Evolutionary conservation across 768 basidiomycete species (phyloP).

Genomic region (Boletellus sp.): DNA sequence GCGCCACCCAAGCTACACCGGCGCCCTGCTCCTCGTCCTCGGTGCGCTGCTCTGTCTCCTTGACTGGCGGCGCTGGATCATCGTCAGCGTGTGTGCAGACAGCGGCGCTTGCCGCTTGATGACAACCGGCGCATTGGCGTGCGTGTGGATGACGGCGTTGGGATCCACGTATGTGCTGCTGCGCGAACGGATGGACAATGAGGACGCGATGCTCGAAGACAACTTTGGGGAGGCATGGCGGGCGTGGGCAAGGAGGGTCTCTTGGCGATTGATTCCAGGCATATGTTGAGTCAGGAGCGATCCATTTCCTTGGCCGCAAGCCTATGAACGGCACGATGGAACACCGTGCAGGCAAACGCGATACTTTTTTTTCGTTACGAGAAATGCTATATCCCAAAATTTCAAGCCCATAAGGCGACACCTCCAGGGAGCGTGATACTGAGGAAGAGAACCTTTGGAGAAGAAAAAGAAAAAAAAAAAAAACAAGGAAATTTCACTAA

Average conservation of each 20-base stretch:
- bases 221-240: constrained; percentile 28
- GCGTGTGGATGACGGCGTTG: not conserved
- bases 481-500: constrained; percentile 14
- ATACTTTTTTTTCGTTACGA: too few relatives aligned
- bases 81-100: not conserved
- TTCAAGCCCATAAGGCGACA: too few relatives aligned
- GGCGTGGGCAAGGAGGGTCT: constrained; percentile 21
- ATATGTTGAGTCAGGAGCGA: constrained; percentile 11
- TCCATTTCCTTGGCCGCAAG: too few relatives aligned
- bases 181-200: constrained; percentile 21
- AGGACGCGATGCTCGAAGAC: constrained; percentile 29
- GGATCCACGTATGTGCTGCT: rapidly evolving
- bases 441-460: not conserved
- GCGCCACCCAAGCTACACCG: constrained; percentile 32
- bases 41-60: constrained; percentile 8
- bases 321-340: too few relatives aligned
- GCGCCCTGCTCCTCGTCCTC: rapidly evolving
- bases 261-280: constrained; percentile 21
- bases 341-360: too few relatives aligned
- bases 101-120: too few relatives aligned
- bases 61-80: not conserved
- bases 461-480: not conserved
- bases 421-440: too few relatives aligned
- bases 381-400: too few relatives aligned
- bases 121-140: not conserved